A percentile compares a stretch with the other conserved stretches of the same genome.
These are phyloP conservation scores for Yarrowia osloensis DNA, from an alignment of 805 yeast genomes.

Conservation along the genomic window DNA sequence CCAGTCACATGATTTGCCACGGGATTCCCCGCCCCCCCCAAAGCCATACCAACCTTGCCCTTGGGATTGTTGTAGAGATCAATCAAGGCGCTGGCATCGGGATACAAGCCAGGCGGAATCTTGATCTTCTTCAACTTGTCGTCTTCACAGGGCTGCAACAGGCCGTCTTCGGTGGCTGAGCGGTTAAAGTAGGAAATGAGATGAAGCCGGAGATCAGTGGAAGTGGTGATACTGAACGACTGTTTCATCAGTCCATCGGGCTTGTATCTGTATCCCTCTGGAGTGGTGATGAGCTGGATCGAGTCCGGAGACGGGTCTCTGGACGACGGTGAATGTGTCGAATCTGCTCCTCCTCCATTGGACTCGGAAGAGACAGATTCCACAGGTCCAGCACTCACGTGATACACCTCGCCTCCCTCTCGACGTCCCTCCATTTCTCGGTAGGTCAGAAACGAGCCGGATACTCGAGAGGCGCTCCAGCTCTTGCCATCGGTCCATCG, in stretches of 20 bases:
- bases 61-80: constrained; percentile 30
- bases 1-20: too few relatives aligned
- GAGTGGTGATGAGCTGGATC: constrained; percentile 11
- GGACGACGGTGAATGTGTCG: background rate
- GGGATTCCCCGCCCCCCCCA: background rate
- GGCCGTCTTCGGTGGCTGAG: constrained; percentile 39
- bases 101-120: constrained; percentile 46
- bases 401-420: constrained; percentile 34
- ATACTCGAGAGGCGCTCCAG: constrained; percentile 73
- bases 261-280: constrained; percentile 46
- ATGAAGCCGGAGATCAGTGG: constrained; percentile 57
- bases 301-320: background rate
- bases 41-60: background rate
- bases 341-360: background rate
- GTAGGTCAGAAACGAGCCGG: constrained; percentile 62
- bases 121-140: constrained; percentile 43
- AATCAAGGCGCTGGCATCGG: constrained; percentile 40
- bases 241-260: constrained; percentile 63
- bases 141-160: constrained; percentile 52
- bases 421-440: constrained; percentile 55
- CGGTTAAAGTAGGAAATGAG: constrained; percentile 57
- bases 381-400: background rate
- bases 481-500: constrained; percentile 78
- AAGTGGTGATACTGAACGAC: constrained; percentile 58
- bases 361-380: background rate